Evolutionary conservation across 495 filamentous ascomycete species (phyloP), one percentile per base, ranked within the genome.

Genomic region (Alectoria sarmentosa): DNA sequence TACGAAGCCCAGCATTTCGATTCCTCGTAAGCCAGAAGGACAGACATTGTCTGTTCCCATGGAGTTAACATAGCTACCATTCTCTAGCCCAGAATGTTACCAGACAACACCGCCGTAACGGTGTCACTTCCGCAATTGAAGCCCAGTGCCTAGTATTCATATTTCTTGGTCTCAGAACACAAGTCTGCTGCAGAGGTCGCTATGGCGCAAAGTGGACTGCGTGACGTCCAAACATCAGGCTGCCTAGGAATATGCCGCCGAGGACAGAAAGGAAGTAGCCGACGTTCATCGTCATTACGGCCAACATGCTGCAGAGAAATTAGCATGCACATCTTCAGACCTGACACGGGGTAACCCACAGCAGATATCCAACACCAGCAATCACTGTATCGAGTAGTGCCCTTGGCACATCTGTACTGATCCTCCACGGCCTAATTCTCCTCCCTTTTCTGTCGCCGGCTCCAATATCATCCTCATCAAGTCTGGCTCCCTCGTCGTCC

Each of bases 251-350:
- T 2, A 84, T 82, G 9, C 93, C 93, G 10, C 77, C 88, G 28
- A 98, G 83, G 2, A 96, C 83, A 3, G 92, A 91, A 30, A 92
- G 76, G 76, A 96, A 96, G 71, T 96, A 98, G 30, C 93, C 93
- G 52, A 97, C 83, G 70, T 98, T 98, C 83, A 92, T 84, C 9
- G 92, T 94, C 93, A 98, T 98, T 68, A 96, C 90, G 26, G 90
- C 91, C 76, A 98, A 79, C 93, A 98, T 98, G 57, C 93, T 98
- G 37, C 38, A 65, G 52, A 10, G 66, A 61, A 30, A 63, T 30
- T 28, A 30, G n/a, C 21, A 61, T 58, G 69, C 42, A 72, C 60
- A 65, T 58, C 60, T 30, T 28, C 28, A 10, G 11, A 15, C 26
- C 28, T 11, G 11, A 13, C 26, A 23, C 41, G 28, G 2, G 7